These are phyloP conservation scores for Melampsora occidentalis DNA, from an alignment of 1,284 basidiomycete species.

Conservation along the genomic window DNA sequence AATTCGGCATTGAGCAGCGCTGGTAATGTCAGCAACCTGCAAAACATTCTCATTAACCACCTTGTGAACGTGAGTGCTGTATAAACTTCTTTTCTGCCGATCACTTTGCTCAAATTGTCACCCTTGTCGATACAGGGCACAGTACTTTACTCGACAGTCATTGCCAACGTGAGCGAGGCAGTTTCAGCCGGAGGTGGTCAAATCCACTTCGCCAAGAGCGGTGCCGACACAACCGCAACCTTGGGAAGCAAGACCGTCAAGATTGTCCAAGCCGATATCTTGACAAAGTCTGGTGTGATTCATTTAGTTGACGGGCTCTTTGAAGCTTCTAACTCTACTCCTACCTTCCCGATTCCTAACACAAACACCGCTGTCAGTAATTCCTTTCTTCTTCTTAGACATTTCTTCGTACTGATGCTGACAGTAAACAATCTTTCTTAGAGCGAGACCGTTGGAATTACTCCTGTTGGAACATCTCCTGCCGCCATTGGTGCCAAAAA, in stretches of 20 bases:
- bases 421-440: background rate
- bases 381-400: background rate
- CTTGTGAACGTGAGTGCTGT: slow-evolving; percentile 35
- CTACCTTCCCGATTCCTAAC: slow-evolving; percentile 26
- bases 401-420: background rate
- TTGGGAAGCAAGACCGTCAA: slow-evolving; percentile 61
- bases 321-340: slow-evolving; percentile 31
- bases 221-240: slow-evolving; percentile 64
- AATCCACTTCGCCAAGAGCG: slow-evolving; percentile 62
- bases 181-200: slow-evolving; percentile 65
- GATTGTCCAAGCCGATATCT: slow-evolving; percentile 65
- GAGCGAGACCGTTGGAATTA: slow-evolving; percentile 26
- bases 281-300: slow-evolving; percentile 69
- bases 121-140: slow-evolving; percentile 55
- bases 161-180: slow-evolving; percentile 55
- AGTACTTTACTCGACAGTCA: slow-evolving; percentile 63
- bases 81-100: background rate
- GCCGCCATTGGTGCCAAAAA: slow-evolving; percentile 17
- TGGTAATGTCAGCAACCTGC: slow-evolving; percentile 20
- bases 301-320: slow-evolving; percentile 55
- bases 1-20: slow-evolving; percentile 28
- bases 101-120: background rate
- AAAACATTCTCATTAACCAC: slow-evolving; percentile 34
- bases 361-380: slow-evolving; percentile 32
- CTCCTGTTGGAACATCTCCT: slow-evolving; percentile 17